Evolutionary conservation across 805 yeast genomes (phyloP), one percentile per base, ranked within the genome.

Genomic region (Lachancea kluyveri): DNA sequence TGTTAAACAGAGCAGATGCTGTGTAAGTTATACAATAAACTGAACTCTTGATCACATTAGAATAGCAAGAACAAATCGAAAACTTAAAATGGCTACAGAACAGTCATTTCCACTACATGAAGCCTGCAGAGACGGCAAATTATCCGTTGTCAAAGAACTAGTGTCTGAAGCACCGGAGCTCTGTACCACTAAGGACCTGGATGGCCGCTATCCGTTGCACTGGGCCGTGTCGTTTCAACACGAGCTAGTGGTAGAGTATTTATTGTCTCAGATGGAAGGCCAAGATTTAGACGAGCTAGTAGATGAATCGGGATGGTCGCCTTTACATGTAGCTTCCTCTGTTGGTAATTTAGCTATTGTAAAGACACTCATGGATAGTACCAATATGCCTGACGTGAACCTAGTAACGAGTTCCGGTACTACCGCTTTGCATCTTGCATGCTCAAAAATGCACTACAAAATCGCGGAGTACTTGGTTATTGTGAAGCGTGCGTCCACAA

Each of bases 301-400:
- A 0, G 97, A 88, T 53, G 78, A 70, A 12, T 67, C 88, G 8
- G 94, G 94, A 1, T 88, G 95, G 95, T 79, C 90, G 0, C 86
- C 94, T 1, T 48, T 85, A 20, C 96, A 88, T 55, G 77, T 90
- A 31, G 86, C 92, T 0, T 70, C 82, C 0, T 72, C 95, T 0
- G 65, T 79, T 2, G 95, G 96, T 0, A 72, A 75, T 45, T 44
- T 64, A 14, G 66, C 63, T 5, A 67, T 79, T 6, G 45, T 85
- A 3, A 62, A 68, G 7, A 46, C 63, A 26, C 48, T 86, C n/a
- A 60, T 76, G 42, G 57, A 53, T 0, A 64, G 67, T 39, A 80
- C 83, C 0, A 37, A 47, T 8, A 48, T 51, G 11, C 80, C 81
- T 0, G 79, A 80, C 52, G 64, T 84, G 14, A 64, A 85, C 47